phyloP scores from a whole-genome alignment of 2,329 filamentous ascomycete genomes.

The Pseudogymnoascus sp. region DNA sequence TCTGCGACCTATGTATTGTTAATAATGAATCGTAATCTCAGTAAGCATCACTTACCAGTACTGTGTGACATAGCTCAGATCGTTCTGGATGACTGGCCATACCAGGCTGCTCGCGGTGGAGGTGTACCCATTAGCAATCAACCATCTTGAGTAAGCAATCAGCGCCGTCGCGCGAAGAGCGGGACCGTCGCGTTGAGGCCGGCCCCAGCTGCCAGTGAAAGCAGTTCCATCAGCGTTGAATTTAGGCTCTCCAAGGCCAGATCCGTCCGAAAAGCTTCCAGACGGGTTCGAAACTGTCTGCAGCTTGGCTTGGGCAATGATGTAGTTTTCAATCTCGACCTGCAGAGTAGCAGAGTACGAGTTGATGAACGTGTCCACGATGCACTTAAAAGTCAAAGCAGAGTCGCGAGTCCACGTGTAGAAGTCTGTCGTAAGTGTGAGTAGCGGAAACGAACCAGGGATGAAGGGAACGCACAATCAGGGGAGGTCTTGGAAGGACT shows the following conservation, averaged over 20 bases:
- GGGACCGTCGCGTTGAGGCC: constrained; percentile 74
- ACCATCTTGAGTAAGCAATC: constrained; percentile 65
- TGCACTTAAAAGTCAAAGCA: constrained; percentile 59
- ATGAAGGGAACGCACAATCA: constrained; percentile 39
- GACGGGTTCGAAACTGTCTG: constrained; percentile 53
- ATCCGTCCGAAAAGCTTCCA: constrained; percentile 31
- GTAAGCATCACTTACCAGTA: constrained; percentile 49
- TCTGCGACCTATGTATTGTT: constrained; percentile 25
- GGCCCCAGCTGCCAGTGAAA: constrained; percentile 63
- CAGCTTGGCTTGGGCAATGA: constrained; percentile 54
- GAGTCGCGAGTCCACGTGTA: constrained; percentile 75
- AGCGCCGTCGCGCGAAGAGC: constrained; percentile 68
- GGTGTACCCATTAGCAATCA: constrained; percentile 54
- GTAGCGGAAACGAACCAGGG: neutral
- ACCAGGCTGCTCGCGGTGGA: constrained; percentile 42
- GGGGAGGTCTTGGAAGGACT: constrained; percentile 47
- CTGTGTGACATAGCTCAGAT: constrained; percentile 66
- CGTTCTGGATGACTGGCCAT: constrained; percentile 71
- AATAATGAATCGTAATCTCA: too few species aligned
- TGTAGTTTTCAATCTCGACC: constrained; percentile 55
- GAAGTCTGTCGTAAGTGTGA: constrained; percentile 49
- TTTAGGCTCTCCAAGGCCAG: constrained; percentile 64
- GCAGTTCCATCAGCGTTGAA: constrained; percentile 57
- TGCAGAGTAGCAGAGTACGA: constrained; percentile 19
- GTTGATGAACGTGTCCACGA: constrained; percentile 56